These are phyloP conservation scores for Fusarium siculi DNA, from an alignment of 2,329 filamentous ascomycete species.

Conservation along the genomic window DNA sequence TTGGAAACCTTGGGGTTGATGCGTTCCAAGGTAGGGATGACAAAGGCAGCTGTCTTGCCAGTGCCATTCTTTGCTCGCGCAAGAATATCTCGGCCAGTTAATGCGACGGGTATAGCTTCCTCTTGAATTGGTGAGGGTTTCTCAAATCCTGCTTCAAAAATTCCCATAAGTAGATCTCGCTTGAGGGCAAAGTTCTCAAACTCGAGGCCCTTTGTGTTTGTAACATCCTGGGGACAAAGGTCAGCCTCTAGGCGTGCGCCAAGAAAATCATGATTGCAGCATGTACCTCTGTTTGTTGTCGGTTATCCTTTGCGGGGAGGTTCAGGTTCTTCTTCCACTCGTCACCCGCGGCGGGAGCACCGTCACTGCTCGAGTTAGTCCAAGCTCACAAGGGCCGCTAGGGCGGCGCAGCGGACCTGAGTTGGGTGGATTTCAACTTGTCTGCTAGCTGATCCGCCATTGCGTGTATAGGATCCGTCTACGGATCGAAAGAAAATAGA, in stretches of 20 bases:
- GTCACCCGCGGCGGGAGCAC: constrained; percentile 57
- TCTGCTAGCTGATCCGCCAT: constrained; percentile 60
- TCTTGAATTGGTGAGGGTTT: constrained; percentile 99
- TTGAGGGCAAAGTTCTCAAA: constrained; percentile 98
- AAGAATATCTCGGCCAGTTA: constrained; percentile 94
- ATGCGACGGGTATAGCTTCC: constrained; percentile 96
- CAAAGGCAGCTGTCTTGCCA: constrained; percentile 97
- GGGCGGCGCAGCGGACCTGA: constrained; percentile 51
- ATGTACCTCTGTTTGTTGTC: constrained; percentile 82
- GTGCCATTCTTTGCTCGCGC: constrained; percentile 98
- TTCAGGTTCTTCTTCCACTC: constrained; percentile 82
- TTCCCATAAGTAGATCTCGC: constrained; percentile 96
- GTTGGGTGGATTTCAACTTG: constrained; percentile 55
- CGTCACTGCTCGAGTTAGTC: constrained; percentile 59
- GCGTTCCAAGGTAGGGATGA: constrained; percentile 93
- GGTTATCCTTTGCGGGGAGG: constrained; percentile 76
- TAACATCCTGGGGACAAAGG: constrained; percentile 79
- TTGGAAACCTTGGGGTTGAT: constrained; percentile 98
- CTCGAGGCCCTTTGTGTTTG: constrained; percentile 95
- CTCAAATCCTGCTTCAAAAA: constrained; percentile 98
- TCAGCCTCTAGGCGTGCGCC: constrained; percentile 27
- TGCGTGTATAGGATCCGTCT: constrained; percentile 46
- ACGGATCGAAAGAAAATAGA: constrained; percentile 38
- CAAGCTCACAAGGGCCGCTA: constrained; percentile 39
- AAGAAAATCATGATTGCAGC: background rate